Evolutionary conservation across 345 rosid species (phyloP), one percentile per base, ranked within the genome.

Genomic region (Fremontodendron californicum): DNA sequence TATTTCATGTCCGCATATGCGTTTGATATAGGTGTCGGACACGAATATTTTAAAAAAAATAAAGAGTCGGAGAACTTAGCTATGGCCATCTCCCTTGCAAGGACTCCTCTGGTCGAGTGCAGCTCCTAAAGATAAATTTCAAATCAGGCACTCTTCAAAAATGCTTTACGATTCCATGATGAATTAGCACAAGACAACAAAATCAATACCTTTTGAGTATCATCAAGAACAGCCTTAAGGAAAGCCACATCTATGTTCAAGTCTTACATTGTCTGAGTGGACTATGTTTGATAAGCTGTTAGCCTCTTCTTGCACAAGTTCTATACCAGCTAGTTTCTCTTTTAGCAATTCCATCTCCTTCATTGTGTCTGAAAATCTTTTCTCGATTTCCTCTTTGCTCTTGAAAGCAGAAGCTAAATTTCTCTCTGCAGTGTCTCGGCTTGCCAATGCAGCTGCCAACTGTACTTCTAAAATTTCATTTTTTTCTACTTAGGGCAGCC

Each of bases 221-320:
- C 99, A 63, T 95, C 98, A 93, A 95, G n/a, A n/a, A n/a, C n/a
- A n/a, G n/a, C n/a, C n/a, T n/a, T n/a, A n/a, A n/a, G n/a, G n/a
- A n/a, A n/a, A 70, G 99, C 99, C 39, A 93, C 91, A 29, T 93
- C 99, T n/a, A 76, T 95, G 99, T 87, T 95, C 99, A 6, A 95
- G 98, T 88, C 97, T 90, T 13, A 95, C 94, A 67, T 95, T 95
- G 87, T 95, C 94, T 0, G 98, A 89, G 79, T 95, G 98, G 82
- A 95, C 97, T 43, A 93, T 93, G 79, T 90, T 91, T 11, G 96
- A 90, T 52, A 95, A 76, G 84, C 81, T 91, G 82, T 85, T 91
- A 73, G 99, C 90, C 85, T 95, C 98, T 74, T 95, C 98, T 67
- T 93, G 99, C 16, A 92, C 90, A 10, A 90, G 82, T 81, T 93